phyloP scores from a whole-genome alignment of 768 basidiomycete genomes.

The Mycena rebaudengoi region DNA sequence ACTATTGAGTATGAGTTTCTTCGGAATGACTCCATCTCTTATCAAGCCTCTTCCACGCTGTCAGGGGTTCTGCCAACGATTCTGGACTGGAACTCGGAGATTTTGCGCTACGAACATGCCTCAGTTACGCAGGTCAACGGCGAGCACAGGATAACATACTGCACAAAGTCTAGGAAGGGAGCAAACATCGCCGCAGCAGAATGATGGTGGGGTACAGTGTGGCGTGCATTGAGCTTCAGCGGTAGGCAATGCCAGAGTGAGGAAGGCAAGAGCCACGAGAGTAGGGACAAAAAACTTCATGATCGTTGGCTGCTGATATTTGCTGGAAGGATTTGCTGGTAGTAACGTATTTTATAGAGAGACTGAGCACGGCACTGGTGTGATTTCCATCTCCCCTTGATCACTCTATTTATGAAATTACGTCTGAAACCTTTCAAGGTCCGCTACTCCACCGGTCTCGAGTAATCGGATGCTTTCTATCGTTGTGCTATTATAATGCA shows the following conservation, averaged over 20 bases:
- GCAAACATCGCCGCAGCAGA: neutral
- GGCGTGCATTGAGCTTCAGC: slow-evolving; percentile 2
- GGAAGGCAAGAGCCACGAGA: slow-evolving; percentile 2
- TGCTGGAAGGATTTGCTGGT: neutral
- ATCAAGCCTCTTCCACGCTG: slow-evolving; percentile 1
- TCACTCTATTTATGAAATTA: neutral
- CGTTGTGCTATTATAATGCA: neutral
- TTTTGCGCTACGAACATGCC: slow-evolving; percentile 1
- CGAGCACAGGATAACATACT: slow-evolving; percentile 1
- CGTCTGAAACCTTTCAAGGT: neutral
- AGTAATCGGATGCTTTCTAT: neutral
- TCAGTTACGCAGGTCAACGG: neutral
- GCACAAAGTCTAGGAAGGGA: neutral
- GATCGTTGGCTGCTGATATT: neutral
- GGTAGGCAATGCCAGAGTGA: slow-evolving; percentile 4
- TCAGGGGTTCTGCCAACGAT: slow-evolving; percentile 2
- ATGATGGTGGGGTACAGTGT: neutral
- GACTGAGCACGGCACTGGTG: neutral
- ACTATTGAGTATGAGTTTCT: neutral
- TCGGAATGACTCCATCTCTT: neutral
- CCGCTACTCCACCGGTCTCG: neutral
- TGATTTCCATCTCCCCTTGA: neutral
- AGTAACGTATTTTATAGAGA: slow-evolving; percentile 5
- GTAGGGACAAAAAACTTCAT: slow-evolving; percentile 3
- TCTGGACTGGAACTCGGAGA: neutral